Evolutionary conservation across 768 basidiomycete species (phyloP).

Genomic region (Leccinum longicurvipes): DNA sequence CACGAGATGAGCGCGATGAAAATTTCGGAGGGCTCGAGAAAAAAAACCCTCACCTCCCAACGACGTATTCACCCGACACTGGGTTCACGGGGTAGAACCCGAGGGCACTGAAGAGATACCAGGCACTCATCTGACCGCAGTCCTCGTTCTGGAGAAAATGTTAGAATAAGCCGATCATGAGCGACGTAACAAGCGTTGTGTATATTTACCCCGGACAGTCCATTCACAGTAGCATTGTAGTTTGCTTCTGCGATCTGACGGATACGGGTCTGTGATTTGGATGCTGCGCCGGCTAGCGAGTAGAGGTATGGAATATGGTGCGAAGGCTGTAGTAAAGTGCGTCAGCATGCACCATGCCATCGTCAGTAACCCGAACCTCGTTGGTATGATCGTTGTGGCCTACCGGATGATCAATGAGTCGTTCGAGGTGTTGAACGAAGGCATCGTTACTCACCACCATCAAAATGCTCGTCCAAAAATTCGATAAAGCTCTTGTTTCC

Average conservation of each 20-base stretch:
- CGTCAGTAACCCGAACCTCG: conserved; percentile 39
- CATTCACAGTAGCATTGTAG: conserved; percentile 66
- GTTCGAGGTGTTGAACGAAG: background rate
- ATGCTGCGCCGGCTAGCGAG: conserved; percentile 65
- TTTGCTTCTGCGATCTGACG: conserved; percentile 59
- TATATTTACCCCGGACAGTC: conserved; percentile 63
- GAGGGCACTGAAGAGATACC: conserved; percentile 80
- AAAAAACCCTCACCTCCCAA: conserved; percentile 57
- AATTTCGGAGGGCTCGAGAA: background rate
- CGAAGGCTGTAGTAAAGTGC: conserved; percentile 52
- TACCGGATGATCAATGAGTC: conserved; percentile 20
- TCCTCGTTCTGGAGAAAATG: conserved; percentile 65
- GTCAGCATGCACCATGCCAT: conserved; percentile 3
- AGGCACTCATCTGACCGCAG: conserved; percentile 88
- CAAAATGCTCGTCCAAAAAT: conserved; percentile 59
- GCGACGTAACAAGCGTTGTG: background rate
- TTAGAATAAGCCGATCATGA: background rate
- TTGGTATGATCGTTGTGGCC: conserved; percentile 84
- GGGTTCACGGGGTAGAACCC: conserved; percentile 88
- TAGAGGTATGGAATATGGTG: conserved; percentile 88
- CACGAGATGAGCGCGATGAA: background rate
- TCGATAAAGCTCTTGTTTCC: conserved; percentile 62
- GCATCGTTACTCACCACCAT: conserved; percentile 36
- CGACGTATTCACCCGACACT: conserved; percentile 67
- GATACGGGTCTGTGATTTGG: conserved; percentile 68